A percentile compares a stretch with the other conserved stretches of the same genome.
These are phyloP conservation scores for Saturnispora gosingensis DNA, from an alignment of 805 yeast genomes.

Conservation along the genomic window DNA sequence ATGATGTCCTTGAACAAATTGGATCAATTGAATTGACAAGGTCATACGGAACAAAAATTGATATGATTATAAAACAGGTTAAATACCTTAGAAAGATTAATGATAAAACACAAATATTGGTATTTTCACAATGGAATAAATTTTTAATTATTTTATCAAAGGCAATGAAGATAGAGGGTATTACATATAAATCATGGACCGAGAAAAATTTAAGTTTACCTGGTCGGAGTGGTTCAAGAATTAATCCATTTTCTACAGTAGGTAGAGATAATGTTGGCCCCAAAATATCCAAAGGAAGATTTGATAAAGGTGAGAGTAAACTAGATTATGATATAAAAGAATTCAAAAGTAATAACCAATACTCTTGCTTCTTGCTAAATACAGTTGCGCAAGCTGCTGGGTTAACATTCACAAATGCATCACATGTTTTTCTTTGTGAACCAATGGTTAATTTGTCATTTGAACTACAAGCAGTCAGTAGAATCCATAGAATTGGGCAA, in stretches of 20 bases:
- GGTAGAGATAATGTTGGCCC: neutral
- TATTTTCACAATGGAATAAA: constrained; percentile 86
- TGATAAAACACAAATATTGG: constrained; percentile 63
- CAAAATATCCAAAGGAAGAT: neutral
- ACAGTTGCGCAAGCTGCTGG: constrained; percentile 89
- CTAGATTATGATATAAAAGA: constrained; percentile 36
- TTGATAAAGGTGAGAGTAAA: constrained; percentile 1
- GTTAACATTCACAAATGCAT: constrained; percentile 81
- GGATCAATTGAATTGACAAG: constrained; percentile 33
- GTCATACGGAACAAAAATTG: constrained; percentile 79
- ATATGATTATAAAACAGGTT: constrained; percentile 67
- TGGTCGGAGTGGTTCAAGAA: constrained; percentile 8
- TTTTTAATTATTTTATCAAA: constrained; percentile 56
- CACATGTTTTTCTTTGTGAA: constrained; percentile 86
- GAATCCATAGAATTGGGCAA: constrained; percentile 93
- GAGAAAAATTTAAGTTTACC: constrained; percentile 12
- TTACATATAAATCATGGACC: constrained; percentile 48
- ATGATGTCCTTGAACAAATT: constrained; percentile 36
- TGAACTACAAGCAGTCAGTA: constrained; percentile 84
- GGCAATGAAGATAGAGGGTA: constrained; percentile 52
- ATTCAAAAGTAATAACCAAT: constrained; percentile 49
- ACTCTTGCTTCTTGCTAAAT: constrained; percentile 81
- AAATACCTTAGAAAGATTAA: constrained; percentile 51
- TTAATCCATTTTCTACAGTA: constrained; percentile 6
- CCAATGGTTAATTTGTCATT: constrained; percentile 82